A percentile compares a stretch with the other conserved stretches of the same genome.
Evolutionary conservation across 2,329 filamentous ascomycete species (phyloP).

Genomic region (Pseudocercospora fuligena): DNA sequence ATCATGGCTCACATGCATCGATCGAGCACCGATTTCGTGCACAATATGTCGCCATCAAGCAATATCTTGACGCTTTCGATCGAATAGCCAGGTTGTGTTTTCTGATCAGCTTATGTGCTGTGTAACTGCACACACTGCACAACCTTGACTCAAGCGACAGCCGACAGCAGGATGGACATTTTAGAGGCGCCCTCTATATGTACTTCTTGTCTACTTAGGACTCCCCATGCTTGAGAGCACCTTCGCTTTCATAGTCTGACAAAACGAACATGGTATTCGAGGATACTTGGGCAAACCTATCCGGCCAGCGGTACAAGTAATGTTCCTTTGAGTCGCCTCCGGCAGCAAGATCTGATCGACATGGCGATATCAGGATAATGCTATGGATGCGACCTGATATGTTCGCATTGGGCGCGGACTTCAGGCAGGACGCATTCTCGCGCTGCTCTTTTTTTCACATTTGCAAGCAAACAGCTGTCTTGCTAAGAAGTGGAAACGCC

Average conservation of each 20-base stretch:
- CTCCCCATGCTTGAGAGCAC: not conserved
- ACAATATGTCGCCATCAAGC: not conserved
- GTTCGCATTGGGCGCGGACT: not conserved
- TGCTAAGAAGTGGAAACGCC: too few relatives aligned
- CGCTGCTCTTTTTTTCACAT: not conserved
- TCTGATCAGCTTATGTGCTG: not conserved
- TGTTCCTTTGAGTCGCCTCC: not conserved
- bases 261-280: not conserved
- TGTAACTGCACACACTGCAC: not conserved
- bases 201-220: not conserved
- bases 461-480: too few relatives aligned
- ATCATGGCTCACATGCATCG: not conserved
- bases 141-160: not conserved
- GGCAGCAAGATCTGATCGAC: not conserved
- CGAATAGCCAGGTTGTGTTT: not conserved
- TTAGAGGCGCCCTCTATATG: too few relatives aligned
- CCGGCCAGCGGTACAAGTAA: not conserved
- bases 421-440: not conserved
- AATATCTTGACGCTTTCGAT: not conserved
- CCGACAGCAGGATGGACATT: not conserved
- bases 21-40: not conserved
- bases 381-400: not conserved
- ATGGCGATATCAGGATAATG: not conserved
- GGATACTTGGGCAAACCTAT: not conserved
- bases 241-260: not conserved